Evolutionary conservation across 192 early-diverging fungal genomes (phyloP).

Genomic region (Backusella liffmaniae): DNA sequence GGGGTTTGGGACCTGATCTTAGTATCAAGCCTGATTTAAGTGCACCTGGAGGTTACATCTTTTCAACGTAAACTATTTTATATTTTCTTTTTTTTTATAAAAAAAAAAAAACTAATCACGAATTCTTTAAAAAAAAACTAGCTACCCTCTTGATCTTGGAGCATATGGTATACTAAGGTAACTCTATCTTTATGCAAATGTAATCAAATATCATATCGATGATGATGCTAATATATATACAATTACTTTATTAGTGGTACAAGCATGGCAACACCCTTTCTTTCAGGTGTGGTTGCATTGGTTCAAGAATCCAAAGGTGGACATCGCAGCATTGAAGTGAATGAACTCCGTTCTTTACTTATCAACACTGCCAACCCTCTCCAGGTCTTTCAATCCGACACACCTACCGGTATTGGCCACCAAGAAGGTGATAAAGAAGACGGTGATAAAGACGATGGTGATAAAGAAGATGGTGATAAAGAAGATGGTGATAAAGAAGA

Average conservation of each 20-base stretch:
- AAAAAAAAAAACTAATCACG: not conserved
- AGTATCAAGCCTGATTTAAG: conserved; percentile 58
- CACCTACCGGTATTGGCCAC: not conserved
- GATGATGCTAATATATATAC: not conserved
- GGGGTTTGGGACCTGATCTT: conserved; percentile 62
- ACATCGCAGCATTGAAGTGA: conserved; percentile 7
- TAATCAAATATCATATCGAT: too few species aligned
- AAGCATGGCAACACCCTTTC: conserved; percentile 79
- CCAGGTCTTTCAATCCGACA: conserved; percentile 35
- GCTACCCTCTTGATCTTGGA: conserved; percentile 32
- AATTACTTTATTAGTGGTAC: conserved; percentile 55
- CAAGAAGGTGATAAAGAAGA: not conserved
- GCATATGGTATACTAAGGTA: conserved; percentile 24
- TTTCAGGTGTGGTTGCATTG: conserved; percentile 70
- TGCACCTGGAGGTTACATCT: conserved; percentile 70
- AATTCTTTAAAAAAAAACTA: not conserved
- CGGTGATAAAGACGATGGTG: not conserved
- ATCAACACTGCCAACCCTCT: conserved; percentile 52
- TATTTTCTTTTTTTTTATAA: not conserved
- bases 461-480: too few species aligned
- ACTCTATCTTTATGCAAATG: not conserved
- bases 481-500: not conserved
- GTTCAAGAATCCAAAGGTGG: conserved; percentile 50
- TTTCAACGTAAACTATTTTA: conserved; percentile 51
- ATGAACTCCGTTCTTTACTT: conserved; percentile 35